Evolutionary conservation across 164 flowering plant species (phyloP), one percentile per base, ranked within the genome.

Genomic region (Dillenia turbinata): DNA sequence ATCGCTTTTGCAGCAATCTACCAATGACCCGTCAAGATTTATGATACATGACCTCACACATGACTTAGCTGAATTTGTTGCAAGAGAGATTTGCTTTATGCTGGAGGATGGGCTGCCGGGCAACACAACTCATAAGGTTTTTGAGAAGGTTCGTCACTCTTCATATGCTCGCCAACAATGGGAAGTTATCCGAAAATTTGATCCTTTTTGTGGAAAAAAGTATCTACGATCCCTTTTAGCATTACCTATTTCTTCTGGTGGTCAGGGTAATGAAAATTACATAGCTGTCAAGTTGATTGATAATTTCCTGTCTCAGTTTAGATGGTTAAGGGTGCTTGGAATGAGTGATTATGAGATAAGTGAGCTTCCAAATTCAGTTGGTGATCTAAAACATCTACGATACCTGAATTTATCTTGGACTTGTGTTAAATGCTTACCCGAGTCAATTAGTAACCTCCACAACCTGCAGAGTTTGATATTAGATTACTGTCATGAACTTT

Each of bases 381-480:
- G 48, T 5, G 19, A 15, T 11, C 11, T 57, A 12, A 44, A 8
- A 8, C 10, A 19, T 48, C 43, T 59, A 9, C 26, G 45, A 12
- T 59, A 46, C 44, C 52, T 59, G 13, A 26, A 48, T 17, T 16
- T 48, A 4, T 59, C 62, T 6, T 3, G 2, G 8, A 59, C 52
- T 5, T 16, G 2, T 2, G 8, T 59, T 1, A 59, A 9, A 55
- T 19, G 8, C 10, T 55, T 63, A 15, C 71, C 70, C 5, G 24
- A 62, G 1, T 55, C 57, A 15, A 1, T 61, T 0, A 24, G 51
- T 7, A 15, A 51, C 10, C 64, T 68, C 26, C 10, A 22, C 47
- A 62, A 62, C 33, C 40, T 68, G 22, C 49, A 68, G 15, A 54
- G 54, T 7, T 50, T 61, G 15, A 61, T 22, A 52, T 43, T 60